A percentile compares a stretch with the other conserved stretches of the same genome.
These are phyloP conservation scores for Lasiodiplodia citricola DNA, from an alignment of 2,329 filamentous ascomycete genomes.

Conservation along the genomic window DNA sequence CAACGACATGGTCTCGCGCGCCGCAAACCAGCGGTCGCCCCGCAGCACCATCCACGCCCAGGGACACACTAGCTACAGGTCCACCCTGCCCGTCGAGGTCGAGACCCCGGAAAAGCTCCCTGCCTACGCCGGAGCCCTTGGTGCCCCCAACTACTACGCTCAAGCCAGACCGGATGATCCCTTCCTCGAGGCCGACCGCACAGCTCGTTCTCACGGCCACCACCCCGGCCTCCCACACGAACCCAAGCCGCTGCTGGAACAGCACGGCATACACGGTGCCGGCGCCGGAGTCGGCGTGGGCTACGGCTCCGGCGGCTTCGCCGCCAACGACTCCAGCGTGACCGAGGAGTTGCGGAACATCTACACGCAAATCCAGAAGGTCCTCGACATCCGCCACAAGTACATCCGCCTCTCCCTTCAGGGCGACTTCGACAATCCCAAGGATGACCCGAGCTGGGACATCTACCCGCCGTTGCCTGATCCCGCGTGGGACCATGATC, in stretches of 20 bases:
- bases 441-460: constrained; percentile 79
- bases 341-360: constrained; percentile 84
- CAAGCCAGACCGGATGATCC: constrained; percentile 32
- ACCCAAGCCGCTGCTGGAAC: constrained; percentile 58
- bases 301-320: constrained; percentile 66
- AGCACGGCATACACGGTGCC: constrained; percentile 63
- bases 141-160: constrained; percentile 31
- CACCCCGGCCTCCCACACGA: constrained; percentile 62
- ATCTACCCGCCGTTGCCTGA: constrained; percentile 93
- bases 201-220: constrained; percentile 54
- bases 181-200: constrained; percentile 54
- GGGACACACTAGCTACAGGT: constrained; percentile 30
- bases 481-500: constrained; percentile 79
- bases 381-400: constrained; percentile 86
- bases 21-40: constrained; percentile 50
- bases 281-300: constrained; percentile 66
- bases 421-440: constrained; percentile 81
- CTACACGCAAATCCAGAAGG: constrained; percentile 86
- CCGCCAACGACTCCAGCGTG: constrained; percentile 76
- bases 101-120: constrained; percentile 40
- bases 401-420: constrained; percentile 89
- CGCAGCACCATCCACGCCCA: constrained; percentile 38
- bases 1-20: constrained; percentile 42
- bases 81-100: constrained; percentile 42
- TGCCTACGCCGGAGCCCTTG: constrained; percentile 31